phyloP scores from a whole-genome alignment of 2,329 filamentous ascomycete species.

The Remersonia thermophila region DNA sequence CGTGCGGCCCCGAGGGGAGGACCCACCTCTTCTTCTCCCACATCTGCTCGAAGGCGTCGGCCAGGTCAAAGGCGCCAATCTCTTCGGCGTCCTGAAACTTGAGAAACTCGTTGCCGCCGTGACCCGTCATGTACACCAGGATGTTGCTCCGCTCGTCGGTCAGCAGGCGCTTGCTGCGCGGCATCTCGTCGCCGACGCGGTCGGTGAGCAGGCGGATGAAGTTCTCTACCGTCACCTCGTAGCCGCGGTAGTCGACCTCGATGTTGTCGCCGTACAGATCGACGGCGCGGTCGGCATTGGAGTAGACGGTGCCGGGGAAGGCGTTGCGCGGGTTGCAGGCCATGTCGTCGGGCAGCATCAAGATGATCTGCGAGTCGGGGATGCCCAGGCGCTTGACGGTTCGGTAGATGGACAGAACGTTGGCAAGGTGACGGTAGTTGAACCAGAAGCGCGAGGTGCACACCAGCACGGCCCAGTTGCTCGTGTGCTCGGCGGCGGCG shows the following conservation, averaged over 20 bases:
- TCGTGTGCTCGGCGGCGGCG: slow-evolving; percentile 66
- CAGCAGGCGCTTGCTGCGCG: slow-evolving; percentile 80
- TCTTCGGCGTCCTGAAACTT: slow-evolving; percentile 99
- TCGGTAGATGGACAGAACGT: slow-evolving; percentile 92
- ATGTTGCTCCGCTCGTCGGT: slow-evolving; percentile 96
- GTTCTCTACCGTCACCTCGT: slow-evolving; percentile 97
- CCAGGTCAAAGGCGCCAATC: slow-evolving; percentile 89
- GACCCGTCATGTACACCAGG: slow-evolving; percentile 97
- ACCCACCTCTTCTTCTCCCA: slow-evolving; percentile 93
- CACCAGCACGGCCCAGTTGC: slow-evolving; percentile 98
- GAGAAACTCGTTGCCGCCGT: slow-evolving; percentile 93
- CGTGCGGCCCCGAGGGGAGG: not conserved
- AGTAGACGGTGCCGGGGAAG: slow-evolving; percentile 96
- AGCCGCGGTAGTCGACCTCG: slow-evolving; percentile 94
- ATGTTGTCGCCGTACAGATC: slow-evolving; percentile 98
- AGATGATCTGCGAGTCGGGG: slow-evolving; percentile 95
- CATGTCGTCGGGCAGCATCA: slow-evolving; percentile 99
- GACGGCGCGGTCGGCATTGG: slow-evolving; percentile 88
- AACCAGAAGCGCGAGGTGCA: slow-evolving; percentile 99
- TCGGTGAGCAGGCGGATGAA: slow-evolving; percentile 94
- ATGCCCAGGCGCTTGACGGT: slow-evolving; percentile 97
- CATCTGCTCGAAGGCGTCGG: slow-evolving; percentile 98
- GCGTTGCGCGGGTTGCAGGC: slow-evolving; percentile 97
- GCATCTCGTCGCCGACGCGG: slow-evolving; percentile 86
- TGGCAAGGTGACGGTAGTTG: slow-evolving; percentile 97